Evolutionary conservation across 345 rosid genomes (phyloP).

Genomic region (Eucalyptus grandis): DNA sequence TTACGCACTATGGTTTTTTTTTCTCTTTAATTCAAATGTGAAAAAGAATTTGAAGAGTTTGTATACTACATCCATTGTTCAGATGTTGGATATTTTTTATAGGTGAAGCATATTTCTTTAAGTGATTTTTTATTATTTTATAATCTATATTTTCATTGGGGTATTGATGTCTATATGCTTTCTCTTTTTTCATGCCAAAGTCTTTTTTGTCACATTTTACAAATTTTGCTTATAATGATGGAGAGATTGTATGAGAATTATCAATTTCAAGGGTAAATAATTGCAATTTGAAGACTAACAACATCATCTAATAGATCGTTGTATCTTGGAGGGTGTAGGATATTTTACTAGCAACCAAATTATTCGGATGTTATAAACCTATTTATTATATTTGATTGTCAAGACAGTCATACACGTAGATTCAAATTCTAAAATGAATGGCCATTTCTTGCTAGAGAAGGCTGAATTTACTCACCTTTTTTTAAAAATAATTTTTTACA

Average conservation of each 20-base stretch:
- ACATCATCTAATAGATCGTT: not conserved
- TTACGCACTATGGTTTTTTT: not conserved
- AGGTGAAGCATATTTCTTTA: not conserved
- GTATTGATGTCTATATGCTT: not conserved
- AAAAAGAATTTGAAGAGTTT: not conserved
- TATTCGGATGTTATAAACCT: not conserved
- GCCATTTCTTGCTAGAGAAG: no score
- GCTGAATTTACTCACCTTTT: no score
- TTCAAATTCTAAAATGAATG: not conserved
- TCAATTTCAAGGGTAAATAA: not conserved
- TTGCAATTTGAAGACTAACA: not conserved
- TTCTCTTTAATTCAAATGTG: not conserved
- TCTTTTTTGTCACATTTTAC: not conserved
- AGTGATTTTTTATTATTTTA: not conserved
- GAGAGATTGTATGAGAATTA: not conserved
- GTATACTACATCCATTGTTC: not conserved
- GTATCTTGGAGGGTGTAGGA: not conserved
- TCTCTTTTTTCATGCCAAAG: not conserved
- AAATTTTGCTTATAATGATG: not conserved
- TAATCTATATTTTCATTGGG: not conserved
- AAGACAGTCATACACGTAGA: fast-evolving
- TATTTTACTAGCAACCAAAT: not conserved
- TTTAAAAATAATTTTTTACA: not conserved
- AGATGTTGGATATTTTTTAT: not conserved
- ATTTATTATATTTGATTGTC: not conserved